phyloP scores from a whole-genome alignment of 2,329 filamentous ascomycete species.

The Volutella citrinella region DNA sequence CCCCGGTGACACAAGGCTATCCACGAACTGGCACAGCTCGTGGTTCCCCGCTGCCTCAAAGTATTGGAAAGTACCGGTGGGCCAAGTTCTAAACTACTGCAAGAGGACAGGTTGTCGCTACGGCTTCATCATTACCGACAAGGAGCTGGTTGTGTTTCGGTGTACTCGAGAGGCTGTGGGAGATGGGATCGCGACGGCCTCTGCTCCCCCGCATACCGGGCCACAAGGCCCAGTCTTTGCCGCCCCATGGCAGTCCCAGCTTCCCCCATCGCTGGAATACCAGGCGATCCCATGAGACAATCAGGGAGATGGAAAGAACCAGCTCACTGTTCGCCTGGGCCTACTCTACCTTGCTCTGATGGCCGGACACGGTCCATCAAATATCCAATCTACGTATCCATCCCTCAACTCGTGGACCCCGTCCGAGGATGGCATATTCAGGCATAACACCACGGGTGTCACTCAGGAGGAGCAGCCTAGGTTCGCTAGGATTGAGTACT shows the following conservation, averaged over 20 bases:
- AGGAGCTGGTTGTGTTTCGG: constrained; percentile 33
- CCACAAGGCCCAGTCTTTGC: background rate
- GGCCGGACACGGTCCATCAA: background rate
- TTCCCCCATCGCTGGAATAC: background rate
- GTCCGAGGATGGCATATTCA: background rate
- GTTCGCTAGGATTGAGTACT: too few species aligned
- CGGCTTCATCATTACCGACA: constrained; percentile 27
- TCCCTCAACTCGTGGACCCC: background rate
- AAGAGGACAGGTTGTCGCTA: background rate
- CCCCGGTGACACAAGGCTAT: constrained; percentile 1
- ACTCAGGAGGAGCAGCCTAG: too few species aligned
- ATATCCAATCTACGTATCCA: background rate
- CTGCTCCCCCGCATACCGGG: background rate
- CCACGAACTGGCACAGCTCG: constrained; percentile 2
- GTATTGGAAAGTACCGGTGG: constrained; percentile 1
- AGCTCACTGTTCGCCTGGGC: background rate
- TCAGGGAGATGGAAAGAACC: background rate
- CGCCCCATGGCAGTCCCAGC: background rate
- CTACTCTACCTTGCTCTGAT: constrained; percentile 2
- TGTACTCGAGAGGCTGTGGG: constrained; percentile 1
- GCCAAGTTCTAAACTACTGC: constrained; percentile 1
- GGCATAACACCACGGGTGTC: constrained; percentile 1
- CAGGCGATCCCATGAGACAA: background rate
- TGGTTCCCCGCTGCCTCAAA: background rate
- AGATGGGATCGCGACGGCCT: background rate